Evolutionary conservation across 1,284 basidiomycete genomes (phyloP).

Genomic region (Cryptococcus sp.): DNA sequence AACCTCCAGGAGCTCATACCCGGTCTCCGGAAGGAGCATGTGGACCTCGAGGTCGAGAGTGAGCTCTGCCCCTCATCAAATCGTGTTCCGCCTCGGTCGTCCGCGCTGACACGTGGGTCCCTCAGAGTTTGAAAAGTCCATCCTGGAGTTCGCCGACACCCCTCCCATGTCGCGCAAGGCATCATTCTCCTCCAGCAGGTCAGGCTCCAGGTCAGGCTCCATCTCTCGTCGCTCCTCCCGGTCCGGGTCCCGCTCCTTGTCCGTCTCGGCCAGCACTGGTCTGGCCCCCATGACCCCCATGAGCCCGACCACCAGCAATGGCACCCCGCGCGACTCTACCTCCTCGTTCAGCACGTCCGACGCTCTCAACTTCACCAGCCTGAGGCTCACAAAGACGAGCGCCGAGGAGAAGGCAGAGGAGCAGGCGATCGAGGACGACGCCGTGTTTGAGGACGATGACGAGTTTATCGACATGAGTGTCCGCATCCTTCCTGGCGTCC

Average conservation of each 20-base stretch:
- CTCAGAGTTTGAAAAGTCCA: conserved; percentile 62
- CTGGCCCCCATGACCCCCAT: conserved; percentile 24
- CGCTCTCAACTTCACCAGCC: conserved; percentile 12
- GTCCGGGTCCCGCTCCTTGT: background rate
- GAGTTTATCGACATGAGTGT: conserved; percentile 63
- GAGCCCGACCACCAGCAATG: conserved; percentile 7
- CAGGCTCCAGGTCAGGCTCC: conserved; percentile 1
- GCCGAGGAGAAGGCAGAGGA: background rate
- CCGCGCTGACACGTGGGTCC: background rate
- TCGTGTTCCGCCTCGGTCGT: background rate
- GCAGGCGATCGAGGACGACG: conserved; percentile 28
- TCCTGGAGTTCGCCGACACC: conserved; percentile 69
- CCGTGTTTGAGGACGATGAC: conserved; percentile 56
- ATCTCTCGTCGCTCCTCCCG: conserved; percentile 15
- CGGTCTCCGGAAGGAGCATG: conserved; percentile 58
- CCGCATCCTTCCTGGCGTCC: conserved; percentile 69
- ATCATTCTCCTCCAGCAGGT: conserved; percentile 15
- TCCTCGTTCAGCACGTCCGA: conserved; percentile 7
- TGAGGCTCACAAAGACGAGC: conserved; percentile 10
- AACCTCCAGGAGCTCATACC: conserved; percentile 63
- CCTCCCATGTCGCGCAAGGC: conserved; percentile 53
- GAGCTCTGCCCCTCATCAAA: conserved; percentile 4
- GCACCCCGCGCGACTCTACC: conserved; percentile 42
- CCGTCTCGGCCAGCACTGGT: too few relatives aligned
- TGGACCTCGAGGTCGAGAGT: conserved; percentile 63